phyloP scores from a whole-genome alignment of 2,329 filamentous ascomycete genomes.

The Venturiaceae sp. region DNA sequence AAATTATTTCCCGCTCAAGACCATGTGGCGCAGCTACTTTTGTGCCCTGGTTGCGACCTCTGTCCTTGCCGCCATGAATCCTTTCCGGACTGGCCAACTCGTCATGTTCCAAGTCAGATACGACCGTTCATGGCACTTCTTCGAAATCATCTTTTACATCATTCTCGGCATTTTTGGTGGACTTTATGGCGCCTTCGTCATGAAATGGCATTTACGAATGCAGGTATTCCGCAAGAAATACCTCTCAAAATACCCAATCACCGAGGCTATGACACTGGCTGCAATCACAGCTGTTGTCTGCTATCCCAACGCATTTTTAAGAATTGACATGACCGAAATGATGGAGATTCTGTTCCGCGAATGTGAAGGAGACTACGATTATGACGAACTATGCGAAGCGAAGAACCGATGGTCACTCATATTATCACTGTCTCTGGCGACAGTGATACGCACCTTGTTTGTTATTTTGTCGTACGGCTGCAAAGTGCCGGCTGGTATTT shows the following conservation, averaged over 20 bases:
- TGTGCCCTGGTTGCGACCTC: conserved; percentile 92
- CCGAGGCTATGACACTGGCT: conserved; percentile 79
- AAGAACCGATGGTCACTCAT: conserved; percentile 71
- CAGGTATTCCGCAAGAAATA: conserved; percentile 94
- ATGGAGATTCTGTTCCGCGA: conserved; percentile 97
- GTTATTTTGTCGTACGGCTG: conserved; percentile 96
- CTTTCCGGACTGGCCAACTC: conserved; percentile 89
- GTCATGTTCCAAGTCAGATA: conserved; percentile 99
- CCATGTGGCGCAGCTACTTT: conserved; percentile 96
- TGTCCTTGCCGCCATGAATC: conserved; percentile 90
- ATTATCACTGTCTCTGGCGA: conserved; percentile 67
- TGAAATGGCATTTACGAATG: conserved; percentile 90
- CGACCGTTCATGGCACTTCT: conserved; percentile 95
- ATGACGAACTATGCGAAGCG: conserved; percentile 77
- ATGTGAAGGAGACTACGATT: conserved; percentile 81
- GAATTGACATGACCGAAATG: conserved; percentile 98
- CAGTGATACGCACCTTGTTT: conserved; percentile 67
- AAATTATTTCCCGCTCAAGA: conserved; percentile 91
- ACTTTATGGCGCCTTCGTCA: conserved; percentile 90
- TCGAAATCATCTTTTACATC: conserved; percentile 88
- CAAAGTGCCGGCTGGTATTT: conserved; percentile 96
- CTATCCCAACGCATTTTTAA: conserved; percentile 89
- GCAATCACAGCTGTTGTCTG: conserved; percentile 82
- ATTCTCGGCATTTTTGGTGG: conserved; percentile 88
- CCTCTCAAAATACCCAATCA: conserved; percentile 69